Percentiles rank a stretch among this genome's conserved stretches.
Evolutionary conservation across 2,329 filamentous ascomycete genomes (phyloP).

Genomic region (Cercospora brassicicola): DNA sequence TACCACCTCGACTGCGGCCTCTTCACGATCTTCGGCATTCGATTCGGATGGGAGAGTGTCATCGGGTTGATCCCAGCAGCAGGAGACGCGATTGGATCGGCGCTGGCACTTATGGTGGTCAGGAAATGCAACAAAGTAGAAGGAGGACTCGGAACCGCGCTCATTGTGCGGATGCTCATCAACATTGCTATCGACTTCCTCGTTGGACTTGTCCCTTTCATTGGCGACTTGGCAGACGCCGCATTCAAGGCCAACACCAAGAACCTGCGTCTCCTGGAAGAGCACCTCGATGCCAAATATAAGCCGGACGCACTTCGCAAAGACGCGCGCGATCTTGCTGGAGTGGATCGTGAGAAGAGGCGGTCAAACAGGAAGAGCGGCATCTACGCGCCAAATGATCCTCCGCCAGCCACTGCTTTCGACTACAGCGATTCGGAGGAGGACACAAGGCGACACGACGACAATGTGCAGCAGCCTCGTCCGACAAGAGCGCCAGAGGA

Average conservation of each 20-base stretch:
- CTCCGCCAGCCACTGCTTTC: slow-evolving; percentile 49
- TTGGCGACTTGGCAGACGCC: slow-evolving; percentile 75
- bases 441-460: slow-evolving; percentile 6
- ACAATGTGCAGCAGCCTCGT: slow-evolving; percentile 20
- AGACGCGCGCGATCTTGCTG: slow-evolving; percentile 32
- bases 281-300: slow-evolving; percentile 67
- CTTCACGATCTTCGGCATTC: slow-evolving; percentile 76
- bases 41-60: slow-evolving; percentile 85
- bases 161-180: slow-evolving; percentile 72
- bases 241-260: slow-evolving; percentile 73
- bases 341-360: slow-evolving; percentile 36
- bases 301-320: slow-evolving; percentile 44
- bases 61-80: slow-evolving; percentile 80
- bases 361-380: slow-evolving; percentile 38
- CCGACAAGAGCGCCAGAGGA: slow-evolving; percentile 22
- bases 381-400: slow-evolving; percentile 38
- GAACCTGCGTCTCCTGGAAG: slow-evolving; percentile 69
- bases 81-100: slow-evolving; percentile 72
- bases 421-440: slow-evolving; percentile 28
- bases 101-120: slow-evolving; percentile 75
- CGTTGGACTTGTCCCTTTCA: slow-evolving; percentile 70
- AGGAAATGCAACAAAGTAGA: slow-evolving; percentile 71
- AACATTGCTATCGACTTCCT: slow-evolving; percentile 75
- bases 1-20: slow-evolving; percentile 83
- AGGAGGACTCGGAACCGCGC: slow-evolving; percentile 65